phyloP scores from a whole-genome alignment of 2,329 filamentous ascomycete species.

The Colletotrichum sp. region DNA sequence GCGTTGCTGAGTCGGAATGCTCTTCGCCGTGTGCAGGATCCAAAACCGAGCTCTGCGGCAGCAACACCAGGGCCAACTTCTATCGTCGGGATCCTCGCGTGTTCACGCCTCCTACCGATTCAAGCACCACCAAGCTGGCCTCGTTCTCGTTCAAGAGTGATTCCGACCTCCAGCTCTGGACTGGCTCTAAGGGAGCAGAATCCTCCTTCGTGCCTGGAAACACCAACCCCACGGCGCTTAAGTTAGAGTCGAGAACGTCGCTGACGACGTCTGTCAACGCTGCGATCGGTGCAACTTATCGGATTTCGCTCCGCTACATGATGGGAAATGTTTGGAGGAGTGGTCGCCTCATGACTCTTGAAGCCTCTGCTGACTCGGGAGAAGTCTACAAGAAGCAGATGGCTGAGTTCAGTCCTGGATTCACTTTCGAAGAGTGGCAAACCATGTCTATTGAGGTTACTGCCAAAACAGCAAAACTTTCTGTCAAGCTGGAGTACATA shows the following conservation, averaged over 20 bases:
- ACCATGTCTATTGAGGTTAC: background rate
- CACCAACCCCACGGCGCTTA: background rate
- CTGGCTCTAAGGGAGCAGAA: background rate
- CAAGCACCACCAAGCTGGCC: background rate
- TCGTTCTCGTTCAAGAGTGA: background rate
- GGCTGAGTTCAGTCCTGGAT: background rate
- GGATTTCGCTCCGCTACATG: background rate
- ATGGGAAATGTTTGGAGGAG: background rate
- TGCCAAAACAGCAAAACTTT: background rate
- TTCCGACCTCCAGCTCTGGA: background rate
- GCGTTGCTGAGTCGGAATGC: background rate
- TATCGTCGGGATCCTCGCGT: background rate
- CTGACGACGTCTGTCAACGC: background rate
- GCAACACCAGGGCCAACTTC: background rate
- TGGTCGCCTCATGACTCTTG: background rate
- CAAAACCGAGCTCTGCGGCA: background rate
- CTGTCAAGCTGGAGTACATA: background rate
- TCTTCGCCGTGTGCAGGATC: background rate
- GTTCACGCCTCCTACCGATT: background rate
- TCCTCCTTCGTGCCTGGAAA: background rate
- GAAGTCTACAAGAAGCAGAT: background rate
- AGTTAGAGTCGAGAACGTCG: background rate
- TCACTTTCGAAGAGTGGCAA: background rate
- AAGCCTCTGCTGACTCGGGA: background rate
- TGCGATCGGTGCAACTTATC: background rate